phyloP scores from a whole-genome alignment of 2,329 filamentous ascomycete species.

The Fusarium subglutinans region DNA sequence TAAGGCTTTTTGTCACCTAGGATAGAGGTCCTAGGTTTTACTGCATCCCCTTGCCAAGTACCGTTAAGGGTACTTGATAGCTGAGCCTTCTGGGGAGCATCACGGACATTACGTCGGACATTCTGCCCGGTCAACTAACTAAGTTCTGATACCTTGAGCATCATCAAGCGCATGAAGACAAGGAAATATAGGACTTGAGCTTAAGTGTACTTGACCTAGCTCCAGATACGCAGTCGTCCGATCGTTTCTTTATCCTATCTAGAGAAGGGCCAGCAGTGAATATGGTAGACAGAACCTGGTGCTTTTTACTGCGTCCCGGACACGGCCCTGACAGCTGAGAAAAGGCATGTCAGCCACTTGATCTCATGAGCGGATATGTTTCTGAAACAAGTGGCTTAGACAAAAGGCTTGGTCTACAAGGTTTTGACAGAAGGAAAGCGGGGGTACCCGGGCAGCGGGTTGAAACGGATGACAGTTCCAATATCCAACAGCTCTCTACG shows the following conservation, averaged over 20 bases:
- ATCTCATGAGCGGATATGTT: constrained; percentile 16
- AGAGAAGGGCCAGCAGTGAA: constrained; percentile 33
- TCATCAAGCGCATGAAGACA: neutral
- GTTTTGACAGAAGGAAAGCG: neutral
- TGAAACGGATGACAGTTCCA: constrained; percentile 27
- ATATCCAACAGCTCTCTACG: constrained; percentile 11
- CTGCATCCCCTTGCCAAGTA: neutral
- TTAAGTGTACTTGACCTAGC: neutral
- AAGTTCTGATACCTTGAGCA: neutral
- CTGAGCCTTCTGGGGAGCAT: neutral
- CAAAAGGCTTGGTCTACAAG: constrained; percentile 29
- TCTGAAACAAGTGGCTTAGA: constrained; percentile 44
- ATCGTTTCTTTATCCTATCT: neutral
- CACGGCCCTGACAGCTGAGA: constrained; percentile 19
- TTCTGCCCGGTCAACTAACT: neutral
- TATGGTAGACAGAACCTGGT: constrained; percentile 8
- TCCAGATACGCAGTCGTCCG: neutral
- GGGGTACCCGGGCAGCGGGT: constrained; percentile 17
- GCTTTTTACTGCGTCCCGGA: constrained; percentile 28
- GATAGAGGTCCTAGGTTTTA: too few species aligned
- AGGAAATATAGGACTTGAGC: neutral
- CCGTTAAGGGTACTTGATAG: constrained; percentile 9
- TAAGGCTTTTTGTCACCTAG: too few species aligned
- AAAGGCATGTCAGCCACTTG: constrained; percentile 32
- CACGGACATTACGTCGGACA: neutral